These are phyloP conservation scores for Rhodotorula graminis DNA, from an alignment of 768 basidiomycete species.

Conservation along the genomic window DNA sequence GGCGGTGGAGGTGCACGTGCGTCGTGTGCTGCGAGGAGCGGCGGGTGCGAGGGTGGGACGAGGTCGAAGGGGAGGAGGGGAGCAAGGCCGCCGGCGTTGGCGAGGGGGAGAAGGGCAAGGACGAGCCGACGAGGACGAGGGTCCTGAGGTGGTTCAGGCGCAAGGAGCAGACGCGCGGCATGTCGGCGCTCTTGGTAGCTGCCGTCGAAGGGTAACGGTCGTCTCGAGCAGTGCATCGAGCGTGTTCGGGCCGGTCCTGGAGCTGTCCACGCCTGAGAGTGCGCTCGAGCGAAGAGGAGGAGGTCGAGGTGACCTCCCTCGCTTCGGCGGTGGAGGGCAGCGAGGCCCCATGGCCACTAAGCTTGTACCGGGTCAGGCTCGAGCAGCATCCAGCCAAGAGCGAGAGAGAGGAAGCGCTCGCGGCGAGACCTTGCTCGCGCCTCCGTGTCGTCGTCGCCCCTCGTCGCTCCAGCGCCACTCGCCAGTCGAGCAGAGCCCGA, in stretches of 20 bases:
- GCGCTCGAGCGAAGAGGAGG: too few relatives aligned
- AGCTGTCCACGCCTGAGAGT: too few relatives aligned
- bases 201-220: background rate
- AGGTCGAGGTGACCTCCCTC: too few relatives aligned
- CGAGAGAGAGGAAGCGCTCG: too few relatives aligned
- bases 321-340: too few relatives aligned
- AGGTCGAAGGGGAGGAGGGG: background rate
- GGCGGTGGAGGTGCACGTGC: conserved; percentile 3
- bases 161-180: background rate
- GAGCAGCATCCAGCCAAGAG: too few relatives aligned
- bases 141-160: conserved; percentile 26
- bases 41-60: background rate
- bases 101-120: background rate
- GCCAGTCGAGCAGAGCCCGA: too few relatives aligned
- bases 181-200: background rate
- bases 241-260: too few relatives aligned
- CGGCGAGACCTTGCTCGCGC: background rate
- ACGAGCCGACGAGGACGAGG: background rate
- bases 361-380: too few relatives aligned
- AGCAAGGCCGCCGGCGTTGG: too few relatives aligned
- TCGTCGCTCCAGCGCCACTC: background rate
- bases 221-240: too few relatives aligned
- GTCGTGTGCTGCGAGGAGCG: conserved; percentile 16
- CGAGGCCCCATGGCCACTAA: too few relatives aligned
- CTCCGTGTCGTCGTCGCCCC: background rate